phyloP scores from a whole-genome alignment of 1,139 yeast genomes.

The Suhomyces guaymorum region DNA sequence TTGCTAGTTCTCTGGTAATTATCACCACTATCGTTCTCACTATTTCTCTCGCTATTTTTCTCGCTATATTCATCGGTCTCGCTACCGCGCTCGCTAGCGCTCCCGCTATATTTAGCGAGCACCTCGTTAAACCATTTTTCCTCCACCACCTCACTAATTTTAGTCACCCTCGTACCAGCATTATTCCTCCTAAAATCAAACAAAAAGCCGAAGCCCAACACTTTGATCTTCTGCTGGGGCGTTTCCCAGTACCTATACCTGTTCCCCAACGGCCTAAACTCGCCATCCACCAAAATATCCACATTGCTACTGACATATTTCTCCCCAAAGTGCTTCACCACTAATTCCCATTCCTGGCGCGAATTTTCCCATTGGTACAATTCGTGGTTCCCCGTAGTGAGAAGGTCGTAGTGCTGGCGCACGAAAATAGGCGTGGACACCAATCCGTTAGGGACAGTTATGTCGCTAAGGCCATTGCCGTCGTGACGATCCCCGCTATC shows the following conservation, averaged over 20 bases:
- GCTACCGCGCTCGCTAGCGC: too few species aligned
- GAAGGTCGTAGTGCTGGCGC: conserved; percentile 68
- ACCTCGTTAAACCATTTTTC: conserved; percentile 62
- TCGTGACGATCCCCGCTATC: conserved; percentile 96
- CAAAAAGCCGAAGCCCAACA: conserved; percentile 76
- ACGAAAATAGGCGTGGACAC: conserved; percentile 64
- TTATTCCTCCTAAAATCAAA: conserved; percentile 74
- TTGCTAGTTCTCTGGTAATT: too few species aligned
- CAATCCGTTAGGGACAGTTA: conserved; percentile 69
- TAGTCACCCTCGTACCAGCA: conserved; percentile 60
- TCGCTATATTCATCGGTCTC: too few species aligned
- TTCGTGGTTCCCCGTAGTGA: conserved; percentile 93
- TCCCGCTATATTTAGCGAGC: conserved; percentile 35
- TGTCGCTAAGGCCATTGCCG: conserved; percentile 88
- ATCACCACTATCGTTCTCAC: too few species aligned
- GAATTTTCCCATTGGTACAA: conserved; percentile 73
- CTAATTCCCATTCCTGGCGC: conserved; percentile 59
- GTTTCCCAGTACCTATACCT: conserved; percentile 68
- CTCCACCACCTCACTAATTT: conserved; percentile 58
- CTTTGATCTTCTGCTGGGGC: conserved; percentile 47
- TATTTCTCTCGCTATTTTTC: too few species aligned
- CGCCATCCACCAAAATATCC: conserved; percentile 54
- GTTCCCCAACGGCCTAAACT: conserved; percentile 66
- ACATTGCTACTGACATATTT: conserved; percentile 81
- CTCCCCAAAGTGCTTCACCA: conserved; percentile 61